Conservation (phyloP, 2,329 filamentous ascomycete species). For the Seiridium unicorne region DNA sequence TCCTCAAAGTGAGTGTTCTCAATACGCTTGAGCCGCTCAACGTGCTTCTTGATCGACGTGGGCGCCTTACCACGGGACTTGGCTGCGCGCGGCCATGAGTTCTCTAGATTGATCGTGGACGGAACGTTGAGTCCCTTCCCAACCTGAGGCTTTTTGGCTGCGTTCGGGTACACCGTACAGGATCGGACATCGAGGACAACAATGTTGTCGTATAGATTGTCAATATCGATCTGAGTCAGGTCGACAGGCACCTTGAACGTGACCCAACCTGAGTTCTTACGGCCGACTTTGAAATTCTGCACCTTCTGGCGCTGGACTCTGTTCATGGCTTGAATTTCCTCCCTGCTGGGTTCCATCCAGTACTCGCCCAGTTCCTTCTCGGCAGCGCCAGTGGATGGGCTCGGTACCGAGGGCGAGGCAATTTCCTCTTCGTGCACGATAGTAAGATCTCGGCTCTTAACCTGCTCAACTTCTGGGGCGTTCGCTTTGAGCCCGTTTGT, state of each 20-base stretch:
- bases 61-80: constrained; percentile 50
- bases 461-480: constrained; percentile 67
- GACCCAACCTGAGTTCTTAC: constrained; percentile 77
- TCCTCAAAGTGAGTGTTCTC: constrained; percentile 76
- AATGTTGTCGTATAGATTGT: constrained; percentile 75
- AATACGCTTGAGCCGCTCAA: constrained; percentile 77
- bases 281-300: constrained; percentile 75
- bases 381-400: constrained; percentile 19
- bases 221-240: constrained; percentile 73
- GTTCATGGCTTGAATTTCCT: constrained; percentile 77
- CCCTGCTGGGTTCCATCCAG: constrained; percentile 77
- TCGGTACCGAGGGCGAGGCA: constrained; percentile 31
- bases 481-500: constrained; percentile 43
- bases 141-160: constrained; percentile 74
- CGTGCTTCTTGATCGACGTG: constrained; percentile 74
- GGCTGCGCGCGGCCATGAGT: constrained; percentile 81
- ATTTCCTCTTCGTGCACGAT: constrained; percentile 72
- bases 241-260: constrained; percentile 82
- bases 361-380: constrained; percentile 70
- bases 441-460: constrained; percentile 72
- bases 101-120: constrained; percentile 81
- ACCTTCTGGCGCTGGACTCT: constrained; percentile 75
- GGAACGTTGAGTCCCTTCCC: constrained; percentile 93
- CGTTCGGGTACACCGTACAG: constrained; percentile 82
- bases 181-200: constrained; percentile 75